Conservation (phyloP, 2,329 filamentous ascomycete species). For the Aspergillus sp. region DNA sequence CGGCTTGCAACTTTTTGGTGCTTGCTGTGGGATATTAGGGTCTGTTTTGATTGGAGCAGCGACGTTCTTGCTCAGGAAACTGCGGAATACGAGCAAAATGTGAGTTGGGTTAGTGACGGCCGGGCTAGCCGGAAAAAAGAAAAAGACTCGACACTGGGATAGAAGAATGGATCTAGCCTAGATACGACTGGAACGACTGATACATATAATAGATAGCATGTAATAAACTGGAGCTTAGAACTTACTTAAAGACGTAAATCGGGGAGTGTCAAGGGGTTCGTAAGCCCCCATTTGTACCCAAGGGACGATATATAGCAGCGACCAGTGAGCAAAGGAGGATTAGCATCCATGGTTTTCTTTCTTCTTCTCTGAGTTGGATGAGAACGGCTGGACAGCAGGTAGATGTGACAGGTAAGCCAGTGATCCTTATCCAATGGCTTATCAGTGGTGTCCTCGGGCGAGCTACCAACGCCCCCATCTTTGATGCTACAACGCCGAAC, state of each 20-base stretch:
- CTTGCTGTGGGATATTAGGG: background rate
- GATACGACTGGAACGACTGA: background rate
- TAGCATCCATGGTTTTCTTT: too few relatives aligned
- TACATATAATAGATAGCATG: background rate
- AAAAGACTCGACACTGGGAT: too few relatives aligned
- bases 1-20: conserved; percentile 30
- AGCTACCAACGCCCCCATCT: background rate
- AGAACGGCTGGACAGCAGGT: background rate
- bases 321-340: too few relatives aligned
- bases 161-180: background rate
- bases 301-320: too few relatives aligned
- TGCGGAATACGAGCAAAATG: background rate
- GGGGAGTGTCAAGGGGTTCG: too few relatives aligned
- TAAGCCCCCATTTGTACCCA: too few relatives aligned
- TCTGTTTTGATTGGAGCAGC: background rate
- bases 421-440: background rate
- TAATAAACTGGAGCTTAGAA: background rate
- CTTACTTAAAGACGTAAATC: too few relatives aligned
- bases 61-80: background rate
- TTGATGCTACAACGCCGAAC: background rate
- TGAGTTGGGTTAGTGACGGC: background rate
- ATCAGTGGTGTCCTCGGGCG: background rate
- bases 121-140: too few relatives aligned
- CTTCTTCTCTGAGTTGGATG: too few relatives aligned
- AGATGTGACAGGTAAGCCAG: background rate